phyloP scores from a whole-genome alignment of 2,329 filamentous ascomycete species.

The Curvularia verruculosa region DNA sequence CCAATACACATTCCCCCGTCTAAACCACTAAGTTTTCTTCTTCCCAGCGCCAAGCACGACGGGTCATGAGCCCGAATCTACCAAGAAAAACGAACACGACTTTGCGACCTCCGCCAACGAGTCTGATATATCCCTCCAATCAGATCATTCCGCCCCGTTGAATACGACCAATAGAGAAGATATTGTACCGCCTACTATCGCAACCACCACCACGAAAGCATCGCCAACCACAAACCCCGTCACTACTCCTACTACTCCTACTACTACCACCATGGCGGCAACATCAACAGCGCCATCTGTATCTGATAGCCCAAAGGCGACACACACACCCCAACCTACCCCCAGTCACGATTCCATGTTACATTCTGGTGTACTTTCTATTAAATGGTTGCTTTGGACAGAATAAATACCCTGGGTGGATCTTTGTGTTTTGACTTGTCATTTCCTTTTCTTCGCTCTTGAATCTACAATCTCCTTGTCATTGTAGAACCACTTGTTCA shows the following conservation, averaged over 20 bases:
- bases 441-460: background rate
- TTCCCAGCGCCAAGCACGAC: constrained; percentile 9
- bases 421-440: background rate
- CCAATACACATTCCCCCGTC: constrained; percentile 2
- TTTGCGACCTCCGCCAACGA: background rate
- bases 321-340: background rate
- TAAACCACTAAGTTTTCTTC: constrained; percentile 11
- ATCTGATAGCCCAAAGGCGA: background rate
- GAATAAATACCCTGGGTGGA: background rate
- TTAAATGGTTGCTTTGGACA: constrained; percentile 15
- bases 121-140: background rate
- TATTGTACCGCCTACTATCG: background rate
- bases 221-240: background rate
- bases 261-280: background rate
- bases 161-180: background rate
- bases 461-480: background rate
- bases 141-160: background rate
- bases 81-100: constrained; percentile 5
- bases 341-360: constrained; percentile 9
- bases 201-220: background rate
- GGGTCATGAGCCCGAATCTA: constrained; percentile 9
- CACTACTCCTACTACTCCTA: background rate
- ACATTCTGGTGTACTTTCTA: constrained; percentile 13
- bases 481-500: background rate
- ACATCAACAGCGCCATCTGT: background rate